These are phyloP conservation scores for Sindora glabra DNA, from an alignment of 306 rosid genomes.

Conservation along the genomic window DNA sequence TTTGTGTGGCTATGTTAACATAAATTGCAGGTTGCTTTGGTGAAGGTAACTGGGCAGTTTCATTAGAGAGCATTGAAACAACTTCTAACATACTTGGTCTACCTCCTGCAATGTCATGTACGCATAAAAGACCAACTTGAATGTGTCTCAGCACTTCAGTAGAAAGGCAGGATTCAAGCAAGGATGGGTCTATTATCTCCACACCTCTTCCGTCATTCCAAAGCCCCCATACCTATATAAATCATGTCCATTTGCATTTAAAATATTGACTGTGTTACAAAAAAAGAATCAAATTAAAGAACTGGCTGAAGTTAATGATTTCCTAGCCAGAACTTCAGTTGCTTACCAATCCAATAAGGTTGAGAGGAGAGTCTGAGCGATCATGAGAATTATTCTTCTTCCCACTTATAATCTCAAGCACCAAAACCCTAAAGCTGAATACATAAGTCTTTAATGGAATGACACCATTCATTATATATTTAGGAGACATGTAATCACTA, in stretches of 20 bases:
- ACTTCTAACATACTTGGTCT: constrained; percentile 2
- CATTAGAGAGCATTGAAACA: constrained; percentile 9
- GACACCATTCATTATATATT: constrained; percentile 11
- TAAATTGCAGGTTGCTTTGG: constrained; percentile 9
- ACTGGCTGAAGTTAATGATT: not conserved
- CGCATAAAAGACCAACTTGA: constrained; percentile 9
- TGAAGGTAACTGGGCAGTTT: not conserved
- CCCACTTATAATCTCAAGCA: constrained; percentile 16
- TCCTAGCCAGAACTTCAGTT: not conserved
- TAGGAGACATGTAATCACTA: constrained; percentile 20
- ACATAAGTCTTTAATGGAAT: constrained; percentile 22
- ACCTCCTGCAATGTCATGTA: constrained; percentile 1
- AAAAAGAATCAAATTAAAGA: not conserved
- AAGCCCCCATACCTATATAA: not conserved
- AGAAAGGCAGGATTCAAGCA: not conserved
- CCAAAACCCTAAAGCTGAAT: constrained; percentile 17
- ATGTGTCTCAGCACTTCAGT: not conserved
- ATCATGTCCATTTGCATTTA: not conserved
- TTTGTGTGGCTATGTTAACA: not conserved
- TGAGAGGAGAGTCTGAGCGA: not conserved
- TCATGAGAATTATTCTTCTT: not conserved
- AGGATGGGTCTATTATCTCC: not conserved
- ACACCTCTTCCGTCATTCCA: not conserved
- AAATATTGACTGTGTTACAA: not conserved
- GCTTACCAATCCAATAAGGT: constrained; percentile 15